phyloP scores from a whole-genome alignment of 345 rosid species.

The Pelargonium nanum region DNA sequence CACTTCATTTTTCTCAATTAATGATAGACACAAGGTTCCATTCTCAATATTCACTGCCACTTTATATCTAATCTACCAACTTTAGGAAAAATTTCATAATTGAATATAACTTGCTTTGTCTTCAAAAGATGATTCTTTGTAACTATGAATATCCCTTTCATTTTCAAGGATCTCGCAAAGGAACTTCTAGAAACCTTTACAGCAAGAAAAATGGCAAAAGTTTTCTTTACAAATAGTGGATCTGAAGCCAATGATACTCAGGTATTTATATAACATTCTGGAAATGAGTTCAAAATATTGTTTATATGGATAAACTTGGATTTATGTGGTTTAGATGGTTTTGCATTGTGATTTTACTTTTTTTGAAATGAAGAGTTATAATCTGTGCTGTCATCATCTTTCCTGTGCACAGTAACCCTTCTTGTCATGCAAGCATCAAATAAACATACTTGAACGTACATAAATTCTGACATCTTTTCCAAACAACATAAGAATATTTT shows the following conservation, averaged over 20 bases:
- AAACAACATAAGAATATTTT: not conserved
- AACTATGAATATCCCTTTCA: slow-evolving; percentile 3
- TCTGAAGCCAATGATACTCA: slow-evolving; percentile 98
- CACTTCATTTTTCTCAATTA: not conserved
- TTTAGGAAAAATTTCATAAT: too few species aligned
- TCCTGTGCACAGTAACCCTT: not conserved
- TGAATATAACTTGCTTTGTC: not conserved
- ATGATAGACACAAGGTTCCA: not conserved
- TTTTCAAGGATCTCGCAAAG: slow-evolving; percentile 84
- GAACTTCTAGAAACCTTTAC: slow-evolving; percentile 76
- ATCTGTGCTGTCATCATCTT: not conserved
- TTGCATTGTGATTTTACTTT: not conserved
- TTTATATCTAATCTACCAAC: not conserved
- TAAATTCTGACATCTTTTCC: not conserved
- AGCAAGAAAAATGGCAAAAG: slow-evolving; percentile 77
- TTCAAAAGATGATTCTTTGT: not conserved
- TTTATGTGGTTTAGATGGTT: too few species aligned
- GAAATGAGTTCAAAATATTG: not conserved
- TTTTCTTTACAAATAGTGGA: slow-evolving; percentile 86
- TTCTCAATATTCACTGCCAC: not conserved
- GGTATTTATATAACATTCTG: slow-evolving; percentile 24
- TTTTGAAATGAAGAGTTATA: not conserved
- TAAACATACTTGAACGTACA: not conserved
- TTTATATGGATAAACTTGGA: not conserved
- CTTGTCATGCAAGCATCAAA: not conserved